These are phyloP conservation scores for Citrullus amarus DNA, from an alignment of 306 rosid genomes.

Conservation along the genomic window DNA sequence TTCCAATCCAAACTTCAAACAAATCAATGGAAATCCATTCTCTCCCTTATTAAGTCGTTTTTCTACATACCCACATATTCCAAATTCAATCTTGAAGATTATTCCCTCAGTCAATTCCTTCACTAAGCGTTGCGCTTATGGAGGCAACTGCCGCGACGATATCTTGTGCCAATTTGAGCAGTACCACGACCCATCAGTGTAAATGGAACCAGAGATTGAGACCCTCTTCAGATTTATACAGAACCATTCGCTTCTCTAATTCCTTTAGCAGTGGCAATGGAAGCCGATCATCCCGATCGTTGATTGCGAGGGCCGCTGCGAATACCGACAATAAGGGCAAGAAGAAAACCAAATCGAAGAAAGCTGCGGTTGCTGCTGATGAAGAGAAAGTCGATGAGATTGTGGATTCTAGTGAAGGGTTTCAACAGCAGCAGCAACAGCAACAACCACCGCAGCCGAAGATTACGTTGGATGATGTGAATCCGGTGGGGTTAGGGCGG, in stretches of 20 bases:
- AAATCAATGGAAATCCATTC: too few species aligned
- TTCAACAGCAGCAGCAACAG: neutral
- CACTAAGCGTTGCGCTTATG: neutral
- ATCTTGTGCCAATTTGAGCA: neutral
- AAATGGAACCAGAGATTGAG: neutral
- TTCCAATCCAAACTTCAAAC: neutral
- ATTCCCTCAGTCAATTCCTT: neutral
- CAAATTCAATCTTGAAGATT: neutral
- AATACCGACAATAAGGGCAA: neutral
- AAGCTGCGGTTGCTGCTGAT: neutral
- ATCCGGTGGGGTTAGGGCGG: slow-evolving; percentile 86
- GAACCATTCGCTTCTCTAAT: neutral
- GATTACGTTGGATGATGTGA: slow-evolving; percentile 71
- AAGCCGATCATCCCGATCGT: neutral
- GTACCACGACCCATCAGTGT: neutral
- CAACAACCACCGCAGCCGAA: slow-evolving; percentile 25
- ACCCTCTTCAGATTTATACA: neutral
- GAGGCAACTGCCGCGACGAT: slow-evolving; percentile 14
- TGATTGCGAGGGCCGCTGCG: slow-evolving; percentile 6
- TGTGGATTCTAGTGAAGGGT: neutral
- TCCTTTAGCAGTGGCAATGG: neutral
- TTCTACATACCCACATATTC: neutral
- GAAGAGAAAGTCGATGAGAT: slow-evolving; percentile 3
- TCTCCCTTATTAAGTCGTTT: neutral
- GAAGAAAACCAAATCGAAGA: slow-evolving; percentile 3